These are phyloP conservation scores for Trichoderma citrinoviride DNA, from an alignment of 2,329 filamentous ascomycete species.

Conservation along the genomic window DNA sequence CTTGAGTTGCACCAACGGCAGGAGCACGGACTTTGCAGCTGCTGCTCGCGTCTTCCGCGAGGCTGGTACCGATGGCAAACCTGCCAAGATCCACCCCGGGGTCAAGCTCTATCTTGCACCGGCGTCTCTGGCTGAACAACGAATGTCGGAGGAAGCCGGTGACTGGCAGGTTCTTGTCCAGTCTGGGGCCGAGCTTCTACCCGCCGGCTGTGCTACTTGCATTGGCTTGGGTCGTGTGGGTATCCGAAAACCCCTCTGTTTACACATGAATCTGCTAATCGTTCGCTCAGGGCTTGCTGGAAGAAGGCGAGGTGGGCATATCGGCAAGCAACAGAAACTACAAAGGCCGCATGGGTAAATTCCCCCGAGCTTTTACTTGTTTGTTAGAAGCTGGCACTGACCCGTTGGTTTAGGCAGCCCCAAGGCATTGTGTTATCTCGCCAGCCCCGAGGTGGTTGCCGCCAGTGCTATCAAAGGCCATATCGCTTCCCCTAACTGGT, in stretches of 20 bases:
- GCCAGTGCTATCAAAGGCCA: constrained; percentile 75
- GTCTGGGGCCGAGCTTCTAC: constrained; percentile 71
- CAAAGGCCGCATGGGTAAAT: constrained; percentile 82
- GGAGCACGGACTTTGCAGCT: constrained; percentile 68
- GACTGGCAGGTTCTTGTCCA: constrained; percentile 82
- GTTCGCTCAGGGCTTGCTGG: constrained; percentile 55
- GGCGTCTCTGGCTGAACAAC: constrained; percentile 71
- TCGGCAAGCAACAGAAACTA: constrained; percentile 84
- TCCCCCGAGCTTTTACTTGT: neutral
- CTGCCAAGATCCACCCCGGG: constrained; percentile 60
- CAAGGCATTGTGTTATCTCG: constrained; percentile 69
- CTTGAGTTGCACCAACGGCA: constrained; percentile 85
- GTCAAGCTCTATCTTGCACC: constrained; percentile 90
- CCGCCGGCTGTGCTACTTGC: constrained; percentile 76
- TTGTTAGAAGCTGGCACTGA: neutral
- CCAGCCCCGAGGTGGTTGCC: constrained; percentile 86
- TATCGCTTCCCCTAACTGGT: constrained; percentile 76
- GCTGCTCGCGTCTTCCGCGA: constrained; percentile 73
- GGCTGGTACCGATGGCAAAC: constrained; percentile 52
- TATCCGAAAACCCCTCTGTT: neutral
- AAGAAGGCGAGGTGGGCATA: constrained; percentile 84
- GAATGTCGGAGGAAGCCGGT: constrained; percentile 71
- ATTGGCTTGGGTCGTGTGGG: constrained; percentile 63
- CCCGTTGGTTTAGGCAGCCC: neutral
- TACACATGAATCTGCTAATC: neutral